Evolutionary conservation across 1,139 yeast genomes (phyloP), one percentile per base, ranked within the genome.

Genomic region (Pichia sp.): DNA sequence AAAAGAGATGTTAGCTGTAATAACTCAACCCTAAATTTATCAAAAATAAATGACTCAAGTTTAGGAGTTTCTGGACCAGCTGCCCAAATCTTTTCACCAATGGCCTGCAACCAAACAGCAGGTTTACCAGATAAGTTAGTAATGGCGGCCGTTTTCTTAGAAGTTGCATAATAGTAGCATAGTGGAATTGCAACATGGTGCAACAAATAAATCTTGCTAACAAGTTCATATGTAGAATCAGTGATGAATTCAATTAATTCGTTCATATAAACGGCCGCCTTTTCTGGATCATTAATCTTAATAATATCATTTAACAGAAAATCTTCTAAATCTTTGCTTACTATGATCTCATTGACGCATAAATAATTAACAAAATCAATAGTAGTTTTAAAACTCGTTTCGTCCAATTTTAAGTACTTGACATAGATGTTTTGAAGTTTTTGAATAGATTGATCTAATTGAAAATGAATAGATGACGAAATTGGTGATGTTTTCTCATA

Each of bases 1-100:
- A 92, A 68, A 46, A 86, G 68, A 0, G 96, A 82, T 0, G 97
- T 85, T 63, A 88, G 68, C 58, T 90, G 96, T 39, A 94, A 72
- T 18, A 92, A 71, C 52, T 87, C 94, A 54, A 86, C 79, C 51
- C 95, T 72, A 65, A 81, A 85, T 40, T 78, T 74, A 60, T 92
- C 97, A 58, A 83, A 74, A 5, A 82, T 73, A 4, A 92, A 95
- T 0, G 88, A 76, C 8, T 79, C 74, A 26, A 42, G 26, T 2
- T 45, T 44, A 3, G 49, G 41, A 9, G 35, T 35, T n/a, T 49
- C 44, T 49, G 75, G 72, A 0, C 76, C 71, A 0, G 84, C 76
- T 56, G 78, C 74, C 98, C 98, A 92, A 11, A 92, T 73, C 50
- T 78, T 78, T 10, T 73, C 71, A 53, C 80, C 82, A 3, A 90